Evolutionary conservation across 2,329 filamentous ascomycete genomes (phyloP).

Genomic region (Alternaria incomplexa): DNA sequence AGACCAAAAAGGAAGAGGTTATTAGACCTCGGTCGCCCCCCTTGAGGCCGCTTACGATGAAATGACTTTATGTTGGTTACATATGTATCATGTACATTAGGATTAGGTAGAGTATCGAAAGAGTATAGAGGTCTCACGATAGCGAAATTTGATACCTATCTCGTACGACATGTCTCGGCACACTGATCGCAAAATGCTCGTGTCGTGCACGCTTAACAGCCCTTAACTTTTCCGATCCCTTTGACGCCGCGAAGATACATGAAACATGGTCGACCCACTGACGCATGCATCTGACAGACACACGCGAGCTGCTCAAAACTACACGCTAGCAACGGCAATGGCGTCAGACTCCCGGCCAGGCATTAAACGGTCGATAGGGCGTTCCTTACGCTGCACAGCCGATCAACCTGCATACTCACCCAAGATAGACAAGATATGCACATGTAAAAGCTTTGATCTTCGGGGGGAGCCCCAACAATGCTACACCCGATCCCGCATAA

Average conservation of each 20-base stretch:
- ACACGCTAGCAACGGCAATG: neutral
- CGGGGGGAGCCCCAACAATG: neutral
- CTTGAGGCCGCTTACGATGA: neutral
- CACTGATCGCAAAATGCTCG: neutral
- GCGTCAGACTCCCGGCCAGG: neutral
- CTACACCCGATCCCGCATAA: neutral
- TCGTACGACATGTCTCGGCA: neutral
- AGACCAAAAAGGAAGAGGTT: slow-evolving; percentile 22
- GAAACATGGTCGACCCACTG: neutral
- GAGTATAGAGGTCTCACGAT: neutral
- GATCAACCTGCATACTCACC: neutral
- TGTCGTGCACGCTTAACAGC: neutral
- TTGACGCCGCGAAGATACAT: neutral
- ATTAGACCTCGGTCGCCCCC: slow-evolving; percentile 3
- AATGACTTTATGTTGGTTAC: neutral
- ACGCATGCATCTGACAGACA: neutral
- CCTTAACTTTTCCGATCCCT: neutral
- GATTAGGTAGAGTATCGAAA: neutral
- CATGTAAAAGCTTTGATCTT: neutral
- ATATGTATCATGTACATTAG: neutral
- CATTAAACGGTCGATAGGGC: slow-evolving; percentile 3
- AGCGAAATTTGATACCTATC: neutral
- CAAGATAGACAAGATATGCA: neutral
- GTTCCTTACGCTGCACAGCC: slow-evolving; percentile 2
- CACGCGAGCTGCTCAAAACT: neutral